phyloP scores from a whole-genome alignment of 768 basidiomycete genomes.

The Pleurotus eryngii region DNA sequence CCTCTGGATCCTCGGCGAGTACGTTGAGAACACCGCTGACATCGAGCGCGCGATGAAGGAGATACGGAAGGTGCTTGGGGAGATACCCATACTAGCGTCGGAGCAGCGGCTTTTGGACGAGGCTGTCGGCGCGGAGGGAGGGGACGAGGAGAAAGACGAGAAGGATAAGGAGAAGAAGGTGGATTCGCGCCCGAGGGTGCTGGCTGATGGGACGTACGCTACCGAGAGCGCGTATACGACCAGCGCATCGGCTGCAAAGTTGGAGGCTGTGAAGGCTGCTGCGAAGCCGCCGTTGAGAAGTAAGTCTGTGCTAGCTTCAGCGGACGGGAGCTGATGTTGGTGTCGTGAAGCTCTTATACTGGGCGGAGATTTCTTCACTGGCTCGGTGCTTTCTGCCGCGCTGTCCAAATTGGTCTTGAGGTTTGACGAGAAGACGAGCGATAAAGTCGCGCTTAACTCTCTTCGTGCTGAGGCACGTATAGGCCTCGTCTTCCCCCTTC shows the following conservation, averaged over 20 bases:
- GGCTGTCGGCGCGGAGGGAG: slow-evolving; percentile 44
- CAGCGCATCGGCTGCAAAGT: slow-evolving; percentile 51
- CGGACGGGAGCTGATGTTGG: neutral
- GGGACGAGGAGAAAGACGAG: slow-evolving; percentile 44
- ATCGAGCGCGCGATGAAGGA: slow-evolving; percentile 74
- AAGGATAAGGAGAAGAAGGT: slow-evolving; percentile 41
- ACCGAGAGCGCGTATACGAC: slow-evolving; percentile 86
- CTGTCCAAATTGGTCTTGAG: slow-evolving; percentile 90
- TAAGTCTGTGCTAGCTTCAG: slow-evolving; percentile 26
- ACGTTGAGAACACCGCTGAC: slow-evolving; percentile 64
- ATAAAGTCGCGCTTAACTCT: slow-evolving; percentile 52
- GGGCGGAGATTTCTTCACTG: slow-evolving; percentile 97
- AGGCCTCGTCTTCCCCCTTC: neutral
- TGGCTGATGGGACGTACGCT: slow-evolving; percentile 97
- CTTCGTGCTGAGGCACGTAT: slow-evolving; percentile 78
- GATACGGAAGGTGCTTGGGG: slow-evolving; percentile 87
- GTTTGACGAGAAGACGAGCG: slow-evolving; percentile 11
- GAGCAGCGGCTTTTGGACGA: slow-evolving; percentile 84
- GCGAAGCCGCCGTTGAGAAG: slow-evolving; percentile 88
- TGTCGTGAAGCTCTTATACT: slow-evolving; percentile 67
- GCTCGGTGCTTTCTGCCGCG: slow-evolving; percentile 82
- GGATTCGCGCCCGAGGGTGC: slow-evolving; percentile 64
- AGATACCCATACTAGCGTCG: slow-evolving; percentile 94
- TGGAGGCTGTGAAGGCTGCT: slow-evolving; percentile 83
- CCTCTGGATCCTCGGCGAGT: slow-evolving; percentile 98